phyloP scores from a whole-genome alignment of 768 basidiomycete genomes.

The Mycena rebaudengoi region DNA sequence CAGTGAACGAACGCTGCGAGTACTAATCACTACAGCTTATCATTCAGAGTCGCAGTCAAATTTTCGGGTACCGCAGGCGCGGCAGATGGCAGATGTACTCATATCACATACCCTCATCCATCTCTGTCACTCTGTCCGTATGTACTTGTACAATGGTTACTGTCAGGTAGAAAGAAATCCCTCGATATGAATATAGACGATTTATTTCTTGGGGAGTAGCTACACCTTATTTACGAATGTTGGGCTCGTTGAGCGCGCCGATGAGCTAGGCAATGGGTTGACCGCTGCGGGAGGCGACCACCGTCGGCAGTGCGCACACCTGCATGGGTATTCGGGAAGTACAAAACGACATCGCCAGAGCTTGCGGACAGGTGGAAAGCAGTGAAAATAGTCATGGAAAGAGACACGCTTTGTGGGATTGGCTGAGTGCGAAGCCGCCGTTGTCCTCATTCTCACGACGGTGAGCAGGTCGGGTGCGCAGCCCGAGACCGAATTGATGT shows the following conservation, averaged over 20 bases:
- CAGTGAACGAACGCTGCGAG: constrained; percentile 50
- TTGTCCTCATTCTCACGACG: constrained; percentile 59
- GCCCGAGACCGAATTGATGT: constrained; percentile 61
- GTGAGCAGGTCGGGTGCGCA: constrained; percentile 75
- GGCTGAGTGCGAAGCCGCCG: constrained; percentile 57
- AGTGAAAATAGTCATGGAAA: not conserved
- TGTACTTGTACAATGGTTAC: no score
- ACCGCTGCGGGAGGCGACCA: constrained; percentile 79
- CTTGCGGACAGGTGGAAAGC: not conserved
- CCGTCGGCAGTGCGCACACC: constrained; percentile 81
- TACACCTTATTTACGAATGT: constrained; percentile 57
- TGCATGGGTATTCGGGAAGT: constrained; percentile 40
- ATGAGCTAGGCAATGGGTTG: constrained; percentile 66
- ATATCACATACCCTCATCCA: no score
- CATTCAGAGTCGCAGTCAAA: no score
- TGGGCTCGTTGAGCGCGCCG: constrained; percentile 60
- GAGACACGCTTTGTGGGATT: constrained; percentile 55
- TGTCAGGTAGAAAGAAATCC: no score
- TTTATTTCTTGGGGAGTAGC: constrained; percentile 2
- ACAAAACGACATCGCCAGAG: not conserved
- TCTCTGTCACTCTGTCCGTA: no score
- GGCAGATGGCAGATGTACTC: no score
- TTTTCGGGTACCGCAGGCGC: constrained; percentile 1
- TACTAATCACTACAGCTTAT: no score
- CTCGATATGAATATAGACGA: no score